Evolutionary conservation across 371 early-diverging fungal species (phyloP).

Genomic region (Nosema muscidifuracis): DNA sequence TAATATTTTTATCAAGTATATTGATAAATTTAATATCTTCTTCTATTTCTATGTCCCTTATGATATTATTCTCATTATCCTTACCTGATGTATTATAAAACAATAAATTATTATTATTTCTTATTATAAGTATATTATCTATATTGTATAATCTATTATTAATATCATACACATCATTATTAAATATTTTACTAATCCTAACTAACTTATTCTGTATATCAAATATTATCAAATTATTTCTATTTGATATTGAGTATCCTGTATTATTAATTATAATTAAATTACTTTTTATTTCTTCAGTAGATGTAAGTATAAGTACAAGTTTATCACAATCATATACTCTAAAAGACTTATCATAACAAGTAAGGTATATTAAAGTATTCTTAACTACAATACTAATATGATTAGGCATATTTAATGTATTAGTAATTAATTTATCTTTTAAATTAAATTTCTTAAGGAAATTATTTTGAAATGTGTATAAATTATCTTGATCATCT

Average conservation of each 20-base stretch:
- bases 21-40: background rate
- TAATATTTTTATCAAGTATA: background rate
- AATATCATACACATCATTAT: background rate
- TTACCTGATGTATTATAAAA: background rate
- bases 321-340: slow-evolving; percentile 7
- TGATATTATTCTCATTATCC: too few species aligned
- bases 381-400: slow-evolving; percentile 9
- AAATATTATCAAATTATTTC: slow-evolving; percentile 6
- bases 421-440: background rate
- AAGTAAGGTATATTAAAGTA: slow-evolving; percentile 4
- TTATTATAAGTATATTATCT: slow-evolving; percentile 11
- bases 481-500: slow-evolving; percentile 6
- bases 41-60: background rate
- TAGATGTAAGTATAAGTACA: background rate
- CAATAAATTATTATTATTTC: background rate
- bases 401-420: slow-evolving; percentile 13
- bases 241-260: background rate
- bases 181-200: slow-evolving; percentile 16
- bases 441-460: slow-evolving; percentile 16
- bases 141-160: background rate
- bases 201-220: slow-evolving; percentile 14
- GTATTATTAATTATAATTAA: slow-evolving; percentile 13
- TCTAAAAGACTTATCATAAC: slow-evolving; percentile 24
- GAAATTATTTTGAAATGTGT: slow-evolving; percentile 1
- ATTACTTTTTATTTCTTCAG: slow-evolving; percentile 15